A percentile compares a stretch with the other conserved stretches of the same genome.
These are phyloP conservation scores for Takashimella tepidaria DNA, from an alignment of 1,284 basidiomycete genomes.

Conservation along the genomic window DNA sequence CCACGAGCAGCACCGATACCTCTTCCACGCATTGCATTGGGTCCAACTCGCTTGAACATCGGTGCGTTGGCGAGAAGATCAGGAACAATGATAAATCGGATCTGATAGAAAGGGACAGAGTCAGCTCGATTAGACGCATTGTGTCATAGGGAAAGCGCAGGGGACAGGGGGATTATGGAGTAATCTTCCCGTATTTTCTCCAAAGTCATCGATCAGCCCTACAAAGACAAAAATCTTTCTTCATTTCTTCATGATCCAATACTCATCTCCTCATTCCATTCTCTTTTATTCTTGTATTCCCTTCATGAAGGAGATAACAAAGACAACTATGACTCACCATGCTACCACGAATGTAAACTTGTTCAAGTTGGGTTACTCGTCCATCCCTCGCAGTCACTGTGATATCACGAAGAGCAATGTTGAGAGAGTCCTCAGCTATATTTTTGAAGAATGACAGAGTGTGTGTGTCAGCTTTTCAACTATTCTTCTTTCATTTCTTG, in stretches of 20 bases:
- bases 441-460: conserved; percentile 5
- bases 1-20: conserved; percentile 81
- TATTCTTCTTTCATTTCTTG: no score
- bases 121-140: no score
- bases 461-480: background rate
- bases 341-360: conserved; percentile 97
- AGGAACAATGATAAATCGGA: conserved; percentile 97
- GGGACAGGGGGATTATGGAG: no score
- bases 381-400: conserved; percentile 98
- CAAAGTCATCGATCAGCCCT: no score
- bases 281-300: no score
- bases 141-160: no score
- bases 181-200: no score
- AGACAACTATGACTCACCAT: conserved; percentile 55
- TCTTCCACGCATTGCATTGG: conserved; percentile 96
- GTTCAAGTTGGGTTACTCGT: conserved; percentile 97
- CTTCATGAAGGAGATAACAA: no score
- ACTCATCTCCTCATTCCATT: no score
- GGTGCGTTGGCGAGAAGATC: conserved; percentile 99
- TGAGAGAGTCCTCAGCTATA: conserved; percentile 95
- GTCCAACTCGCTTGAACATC: conserved; percentile 99
- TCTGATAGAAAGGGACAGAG: no score
- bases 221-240: no score
- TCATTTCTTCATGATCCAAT: no score
- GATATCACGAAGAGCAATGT: conserved; percentile 93